phyloP scores from a whole-genome alignment of 371 early-diverging fungal species.

The Mucor circinelloides region DNA sequence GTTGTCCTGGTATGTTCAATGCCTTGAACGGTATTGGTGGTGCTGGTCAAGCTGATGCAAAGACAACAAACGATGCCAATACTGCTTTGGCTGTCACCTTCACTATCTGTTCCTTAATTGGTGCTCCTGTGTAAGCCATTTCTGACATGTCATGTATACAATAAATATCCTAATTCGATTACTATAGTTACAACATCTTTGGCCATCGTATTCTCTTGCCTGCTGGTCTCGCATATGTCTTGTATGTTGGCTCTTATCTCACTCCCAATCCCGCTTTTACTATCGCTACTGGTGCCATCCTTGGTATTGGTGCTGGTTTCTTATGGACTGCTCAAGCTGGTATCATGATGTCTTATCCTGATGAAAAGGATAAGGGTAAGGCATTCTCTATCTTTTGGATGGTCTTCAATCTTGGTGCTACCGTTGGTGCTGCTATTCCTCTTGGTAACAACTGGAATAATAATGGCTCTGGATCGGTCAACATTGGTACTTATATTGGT shows the following conservation, averaged over 20 bases:
- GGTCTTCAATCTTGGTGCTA: constrained; percentile 79
- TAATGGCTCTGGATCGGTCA: constrained; percentile 28
- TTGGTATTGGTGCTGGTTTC: constrained; percentile 62
- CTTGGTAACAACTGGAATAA: constrained; percentile 62
- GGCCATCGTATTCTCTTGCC: constrained; percentile 59
- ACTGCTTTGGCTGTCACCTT: constrained; percentile 70
- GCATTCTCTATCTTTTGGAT: constrained; percentile 77
- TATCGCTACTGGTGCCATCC: constrained; percentile 58
- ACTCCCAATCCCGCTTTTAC: constrained; percentile 50
- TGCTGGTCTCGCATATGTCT: constrained; percentile 58
- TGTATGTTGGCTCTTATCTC: constrained; percentile 63
- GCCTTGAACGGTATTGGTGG: constrained; percentile 72
- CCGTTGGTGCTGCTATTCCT: constrained; percentile 73
- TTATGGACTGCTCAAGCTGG: constrained; percentile 70
- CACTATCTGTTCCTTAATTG: constrained; percentile 67
- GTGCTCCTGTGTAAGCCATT: constrained; percentile 59
- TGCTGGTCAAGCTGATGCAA: constrained; percentile 61
- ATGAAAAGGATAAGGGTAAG: constrained; percentile 73
- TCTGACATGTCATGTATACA: constrained; percentile 5
- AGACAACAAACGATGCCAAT: constrained; percentile 66
- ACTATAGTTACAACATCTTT: constrained; percentile 52
- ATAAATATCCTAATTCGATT: background rate
- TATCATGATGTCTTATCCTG: constrained; percentile 83
- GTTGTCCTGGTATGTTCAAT: constrained; percentile 88
- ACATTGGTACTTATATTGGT: constrained; percentile 62